Evolutionary conservation across 2,329 filamentous ascomycete genomes (phyloP).

Genomic region (Aspergillus terreus): DNA sequence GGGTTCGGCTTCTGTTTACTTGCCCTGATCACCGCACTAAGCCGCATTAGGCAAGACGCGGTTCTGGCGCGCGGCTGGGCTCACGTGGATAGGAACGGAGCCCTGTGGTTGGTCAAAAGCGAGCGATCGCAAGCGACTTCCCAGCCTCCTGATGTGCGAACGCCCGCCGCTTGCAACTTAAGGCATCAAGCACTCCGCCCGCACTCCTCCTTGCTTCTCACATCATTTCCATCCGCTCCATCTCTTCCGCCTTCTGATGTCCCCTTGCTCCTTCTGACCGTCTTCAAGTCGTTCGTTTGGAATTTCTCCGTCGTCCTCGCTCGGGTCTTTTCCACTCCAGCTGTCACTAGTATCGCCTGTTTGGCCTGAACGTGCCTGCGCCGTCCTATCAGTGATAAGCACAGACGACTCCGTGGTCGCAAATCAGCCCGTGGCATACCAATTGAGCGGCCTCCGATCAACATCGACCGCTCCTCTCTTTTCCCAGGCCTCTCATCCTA

Average conservation of each 20-base stretch:
- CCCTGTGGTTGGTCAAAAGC: conserved; percentile 17
- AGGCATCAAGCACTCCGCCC: conserved; percentile 21
- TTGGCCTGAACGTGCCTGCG: conserved; percentile 12
- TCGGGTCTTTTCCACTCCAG: conserved; percentile 3
- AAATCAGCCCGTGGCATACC: not conserved
- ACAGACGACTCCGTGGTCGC: conserved; percentile 4
- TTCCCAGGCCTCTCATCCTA: not conserved
- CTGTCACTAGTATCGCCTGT: conserved; percentile 6
- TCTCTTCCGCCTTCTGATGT: conserved; percentile 6
- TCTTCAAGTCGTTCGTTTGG: conserved; percentile 6
- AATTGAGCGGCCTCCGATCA: not conserved
- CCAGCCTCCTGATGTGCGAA: conserved; percentile 21
- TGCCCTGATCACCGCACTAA: conserved; percentile 12
- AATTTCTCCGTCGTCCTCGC: conserved; percentile 1
- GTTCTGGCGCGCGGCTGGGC: conserved; percentile 22
- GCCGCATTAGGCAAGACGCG: conserved; percentile 7
- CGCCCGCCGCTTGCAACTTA: conserved; percentile 20
- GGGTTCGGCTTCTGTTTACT: conserved; percentile 19
- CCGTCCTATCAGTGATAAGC: conserved; percentile 27
- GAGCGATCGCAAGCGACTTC: conserved; percentile 15
- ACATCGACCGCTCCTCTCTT: no score
- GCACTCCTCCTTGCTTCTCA: conserved; percentile 17
- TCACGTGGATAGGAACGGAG: conserved; percentile 20
- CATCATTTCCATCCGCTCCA: conserved; percentile 7
- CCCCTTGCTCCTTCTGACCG: conserved; percentile 12